These are phyloP conservation scores for Psidium guajava DNA, from an alignment of 345 rosid species.

Conservation along the genomic window DNA sequence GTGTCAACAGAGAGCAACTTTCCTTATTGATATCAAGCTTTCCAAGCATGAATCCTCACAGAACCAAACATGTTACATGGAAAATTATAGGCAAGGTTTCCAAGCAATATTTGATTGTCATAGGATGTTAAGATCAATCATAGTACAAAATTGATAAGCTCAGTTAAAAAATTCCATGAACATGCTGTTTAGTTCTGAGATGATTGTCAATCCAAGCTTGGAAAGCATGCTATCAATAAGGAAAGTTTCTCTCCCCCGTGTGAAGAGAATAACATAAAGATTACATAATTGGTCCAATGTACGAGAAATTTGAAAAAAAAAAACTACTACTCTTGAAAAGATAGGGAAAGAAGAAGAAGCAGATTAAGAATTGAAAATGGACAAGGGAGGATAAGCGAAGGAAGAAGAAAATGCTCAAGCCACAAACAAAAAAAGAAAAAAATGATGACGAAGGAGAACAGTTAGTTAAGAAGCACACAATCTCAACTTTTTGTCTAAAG, in stretches of 20 bases:
- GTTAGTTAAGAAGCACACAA: too few species aligned
- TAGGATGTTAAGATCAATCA: too few species aligned
- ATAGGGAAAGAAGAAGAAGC: neutral
- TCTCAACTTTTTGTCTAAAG: too few species aligned
- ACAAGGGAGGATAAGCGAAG: neutral
- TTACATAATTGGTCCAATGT: too few species aligned
- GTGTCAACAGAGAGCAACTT: too few species aligned
- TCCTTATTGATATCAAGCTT: too few species aligned
- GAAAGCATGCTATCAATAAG: neutral
- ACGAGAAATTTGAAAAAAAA: neutral
- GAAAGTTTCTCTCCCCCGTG: neutral
- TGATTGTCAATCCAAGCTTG: conserved; percentile 28
- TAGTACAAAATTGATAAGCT: too few species aligned
- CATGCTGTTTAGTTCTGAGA: conserved; percentile 42
- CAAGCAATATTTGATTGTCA: too few species aligned
- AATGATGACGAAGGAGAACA: neutral
- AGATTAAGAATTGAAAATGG: neutral
- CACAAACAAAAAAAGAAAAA: neutral
- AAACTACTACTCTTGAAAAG: neutral
- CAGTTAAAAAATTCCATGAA: conserved; percentile 17
- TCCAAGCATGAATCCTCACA: too few species aligned
- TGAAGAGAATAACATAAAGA: neutral
- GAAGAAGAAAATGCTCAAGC: neutral
- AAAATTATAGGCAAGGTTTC: too few species aligned
- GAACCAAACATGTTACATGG: too few species aligned